Percentiles rank a stretch among this genome's conserved stretches.
phyloP scores from a whole-genome alignment of 768 basidiomycete species.

The Amanita fuliginea region DNA sequence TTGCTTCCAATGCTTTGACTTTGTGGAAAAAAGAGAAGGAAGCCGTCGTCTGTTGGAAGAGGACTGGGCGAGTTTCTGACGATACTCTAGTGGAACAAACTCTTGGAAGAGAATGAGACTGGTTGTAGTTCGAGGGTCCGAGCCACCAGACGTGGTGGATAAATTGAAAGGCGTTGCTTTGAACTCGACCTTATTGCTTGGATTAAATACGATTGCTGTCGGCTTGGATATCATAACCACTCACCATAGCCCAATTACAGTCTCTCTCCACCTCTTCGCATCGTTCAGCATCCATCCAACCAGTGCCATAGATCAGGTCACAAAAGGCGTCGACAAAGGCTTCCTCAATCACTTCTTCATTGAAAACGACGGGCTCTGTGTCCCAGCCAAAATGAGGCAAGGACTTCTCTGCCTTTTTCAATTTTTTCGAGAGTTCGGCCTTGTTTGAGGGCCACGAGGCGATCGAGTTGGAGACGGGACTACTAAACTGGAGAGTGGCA shows the following conservation, averaged over 20 bases:
- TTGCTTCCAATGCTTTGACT: slow-evolving; percentile 63
- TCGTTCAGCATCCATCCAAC: slow-evolving; percentile 74
- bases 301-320: slow-evolving; percentile 70
- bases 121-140: slow-evolving; percentile 63
- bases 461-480: slow-evolving; percentile 36
- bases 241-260: slow-evolving; percentile 87
- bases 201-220: background rate
- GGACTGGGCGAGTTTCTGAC: slow-evolving; percentile 58
- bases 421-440: slow-evolving; percentile 61
- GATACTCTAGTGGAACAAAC: slow-evolving; percentile 82
- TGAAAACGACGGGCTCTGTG: slow-evolving; percentile 69
- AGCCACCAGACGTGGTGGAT: slow-evolving; percentile 21
- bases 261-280: slow-evolving; percentile 72
- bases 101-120: slow-evolving; percentile 86
- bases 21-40: slow-evolving; percentile 57
- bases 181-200: slow-evolving; percentile 69
- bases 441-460: slow-evolving; percentile 65
- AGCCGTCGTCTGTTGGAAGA: slow-evolving; percentile 45
- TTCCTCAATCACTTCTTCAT: slow-evolving; percentile 80
- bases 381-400: slow-evolving; percentile 91
- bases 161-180: slow-evolving; percentile 52
- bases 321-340: slow-evolving; percentile 83
- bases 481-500: slow-evolving; percentile 74
- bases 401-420: slow-evolving; percentile 76
- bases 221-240: slow-evolving; percentile 14